Base-by-base conservation (phyloP, 768 basidiomycete genomes). In the Lactarius quietus region DNA sequence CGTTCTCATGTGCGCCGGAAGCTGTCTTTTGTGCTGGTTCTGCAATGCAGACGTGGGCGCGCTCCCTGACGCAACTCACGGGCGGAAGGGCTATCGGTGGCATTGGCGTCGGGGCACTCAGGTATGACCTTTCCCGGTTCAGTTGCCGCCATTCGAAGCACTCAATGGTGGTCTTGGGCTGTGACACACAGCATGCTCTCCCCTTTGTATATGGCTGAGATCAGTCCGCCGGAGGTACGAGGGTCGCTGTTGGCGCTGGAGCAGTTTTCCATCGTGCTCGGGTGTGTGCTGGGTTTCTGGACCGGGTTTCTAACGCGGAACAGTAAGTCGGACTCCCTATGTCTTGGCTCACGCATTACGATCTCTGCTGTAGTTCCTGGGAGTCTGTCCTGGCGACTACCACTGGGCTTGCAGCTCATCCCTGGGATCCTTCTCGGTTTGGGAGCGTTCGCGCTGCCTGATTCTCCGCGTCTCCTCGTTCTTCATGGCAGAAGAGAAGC, bases 201-300 rank as follows among this genome's bases (percentile, higher is more conserved):
- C 0, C 89, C 90, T 0, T 77, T 92, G 28, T 93, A 92, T 74
- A 91, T 92, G 81, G 86, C 90, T 1, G 91, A 93, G 76, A 93
- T 93, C 59, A 88, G 88, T 66, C 84, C 90, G 12, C 90, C 91
- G 0, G 90, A 92, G 74, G 80, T 88, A 0, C 82, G 92, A 18
- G 91, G 91, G 12, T 90, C 90, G 0, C 81, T 93, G 23, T 81
- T 92, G 76, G 86, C 90, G 1, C 78, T 93, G 3, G 91, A 93
- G 70, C 91, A 93, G 64, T 81, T 92, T 51, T 84, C 88, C 23
- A 93, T 93, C 57, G 90, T 93, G 17, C 76, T 88, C 0, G 92
- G 91, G 3, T 90, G 92, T 6, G 90, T 93, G 0, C 76, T 90
- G 17, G 91, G 91, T 3, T 93, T 93, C 70, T 93, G 92, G 91